Evolutionary conservation across 2,329 filamentous ascomycete genomes (phyloP).

Genomic region (Uncinocarpus reesii): DNA sequence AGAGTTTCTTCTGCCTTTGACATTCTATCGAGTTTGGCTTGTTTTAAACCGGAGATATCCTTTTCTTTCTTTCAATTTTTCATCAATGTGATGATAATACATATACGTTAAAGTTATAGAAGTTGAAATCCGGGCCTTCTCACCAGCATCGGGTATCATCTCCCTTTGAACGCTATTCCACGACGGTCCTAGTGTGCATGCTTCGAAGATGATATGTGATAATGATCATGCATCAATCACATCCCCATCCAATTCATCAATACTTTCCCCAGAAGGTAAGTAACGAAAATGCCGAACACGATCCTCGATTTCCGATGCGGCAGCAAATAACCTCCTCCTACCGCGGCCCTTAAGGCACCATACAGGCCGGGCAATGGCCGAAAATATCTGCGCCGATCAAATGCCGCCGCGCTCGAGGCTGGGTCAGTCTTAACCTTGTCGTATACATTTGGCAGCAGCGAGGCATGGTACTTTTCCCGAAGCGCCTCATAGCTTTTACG

Average conservation of each 20-base stretch:
- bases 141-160: no score
- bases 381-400: conserved; percentile 2
- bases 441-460: conserved; percentile 28
- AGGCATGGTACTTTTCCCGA: conserved; percentile 32
- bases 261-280: neutral
- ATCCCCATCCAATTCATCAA: neutral
- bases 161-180: no score
- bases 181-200: neutral
- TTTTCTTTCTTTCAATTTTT: no score
- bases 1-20: no score
- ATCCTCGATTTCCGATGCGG: conserved; percentile 1
- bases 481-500: conserved; percentile 30
- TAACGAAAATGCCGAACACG: neutral
- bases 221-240: neutral
- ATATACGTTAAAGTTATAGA: no score
- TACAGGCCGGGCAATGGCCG: conserved; percentile 9
- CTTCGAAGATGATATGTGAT: neutral
- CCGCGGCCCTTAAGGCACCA: neutral
- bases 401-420: neutral
- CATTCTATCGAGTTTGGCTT: no score
- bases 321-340: conserved; percentile 7
- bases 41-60: no score
- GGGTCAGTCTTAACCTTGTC: conserved; percentile 27
- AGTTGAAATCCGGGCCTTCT: no score
- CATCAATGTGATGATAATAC: no score